A percentile compares a stretch with the other conserved stretches of the same genome.
Evolutionary conservation across 23 red algal species (phyloP).

Genomic region (Gracilaria vermiculophylla): DNA sequence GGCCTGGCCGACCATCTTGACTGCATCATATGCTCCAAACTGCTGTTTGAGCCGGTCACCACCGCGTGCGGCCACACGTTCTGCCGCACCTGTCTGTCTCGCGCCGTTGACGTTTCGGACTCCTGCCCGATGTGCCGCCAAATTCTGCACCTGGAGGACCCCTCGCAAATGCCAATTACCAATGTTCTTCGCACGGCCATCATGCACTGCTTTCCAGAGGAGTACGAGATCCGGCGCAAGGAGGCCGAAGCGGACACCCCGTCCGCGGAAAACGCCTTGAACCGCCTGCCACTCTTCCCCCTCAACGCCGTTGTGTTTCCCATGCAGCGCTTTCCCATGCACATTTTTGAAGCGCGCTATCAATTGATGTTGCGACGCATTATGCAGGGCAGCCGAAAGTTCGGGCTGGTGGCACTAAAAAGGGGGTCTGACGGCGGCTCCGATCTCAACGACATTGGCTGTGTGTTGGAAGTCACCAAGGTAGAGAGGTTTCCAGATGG

Average conservation of each 20-base stretch:
- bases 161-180: slow-evolving; percentile 50
- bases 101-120: slow-evolving; percentile 62
- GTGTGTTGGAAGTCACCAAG: slow-evolving; percentile 72
- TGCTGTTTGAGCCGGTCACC: slow-evolving; percentile 80
- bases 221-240: slow-evolving; percentile 30
- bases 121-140: slow-evolving; percentile 70
- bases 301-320: slow-evolving; percentile 78
- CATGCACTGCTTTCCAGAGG: slow-evolving; percentile 51
- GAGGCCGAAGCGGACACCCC: slow-evolving; percentile 20
- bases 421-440: slow-evolving; percentile 17
- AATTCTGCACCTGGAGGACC: slow-evolving; percentile 64
- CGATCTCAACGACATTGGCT: slow-evolving; percentile 56
- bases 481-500: slow-evolving; percentile 71
- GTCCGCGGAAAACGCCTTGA: slow-evolving; percentile 51
- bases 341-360: slow-evolving; percentile 87
- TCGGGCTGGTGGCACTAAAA: slow-evolving; percentile 72
- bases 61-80: slow-evolving; percentile 84
- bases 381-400: slow-evolving; percentile 70
- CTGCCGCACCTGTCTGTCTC: slow-evolving; percentile 63
- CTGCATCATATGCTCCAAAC: slow-evolving; percentile 70
- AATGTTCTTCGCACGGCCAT: slow-evolving; percentile 48
- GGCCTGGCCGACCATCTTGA: slow-evolving; percentile 35
- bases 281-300: slow-evolving; percentile 64
- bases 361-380: slow-evolving; percentile 77
- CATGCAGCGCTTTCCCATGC: slow-evolving; percentile 65